These are phyloP conservation scores for Skeletonema tropicum DNA, from an alignment of 108 stramenopile genomes.

Conservation along the genomic window DNA sequence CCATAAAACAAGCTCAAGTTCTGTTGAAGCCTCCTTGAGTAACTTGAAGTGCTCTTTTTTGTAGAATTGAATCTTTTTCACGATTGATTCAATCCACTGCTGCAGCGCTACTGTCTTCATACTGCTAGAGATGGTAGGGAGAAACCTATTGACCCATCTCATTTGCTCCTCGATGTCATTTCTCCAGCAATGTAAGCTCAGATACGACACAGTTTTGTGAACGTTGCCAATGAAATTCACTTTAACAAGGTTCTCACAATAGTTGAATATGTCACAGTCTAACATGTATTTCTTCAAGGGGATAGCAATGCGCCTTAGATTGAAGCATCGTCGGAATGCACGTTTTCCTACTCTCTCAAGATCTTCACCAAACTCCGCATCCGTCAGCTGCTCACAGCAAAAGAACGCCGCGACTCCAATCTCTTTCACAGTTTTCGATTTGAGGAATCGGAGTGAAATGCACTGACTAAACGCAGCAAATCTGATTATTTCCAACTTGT, in stretches of 20 bases:
- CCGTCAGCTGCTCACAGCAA: background rate
- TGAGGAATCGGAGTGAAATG: background rate
- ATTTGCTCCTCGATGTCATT: conserved; percentile 5
- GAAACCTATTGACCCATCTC: background rate
- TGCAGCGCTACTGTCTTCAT: background rate
- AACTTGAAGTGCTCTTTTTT: background rate
- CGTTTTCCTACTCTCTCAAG: background rate
- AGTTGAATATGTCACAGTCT: background rate
- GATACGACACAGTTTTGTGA: background rate
- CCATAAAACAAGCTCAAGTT: background rate
- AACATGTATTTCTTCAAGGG: background rate
- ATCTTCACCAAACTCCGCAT: background rate
- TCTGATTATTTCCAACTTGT: background rate
- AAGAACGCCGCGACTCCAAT: conserved; percentile 1
- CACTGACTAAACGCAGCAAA: conserved; percentile 1
- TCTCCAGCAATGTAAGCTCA: background rate
- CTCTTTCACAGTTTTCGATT: background rate
- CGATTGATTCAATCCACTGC: background rate
- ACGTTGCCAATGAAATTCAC: background rate
- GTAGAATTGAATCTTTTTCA: background rate
- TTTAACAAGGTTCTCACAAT: background rate
- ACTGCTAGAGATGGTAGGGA: background rate
- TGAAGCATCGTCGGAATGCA: background rate
- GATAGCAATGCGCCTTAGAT: background rate
- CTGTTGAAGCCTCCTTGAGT: background rate